Base-by-base conservation (phyloP, 208 protist species). In the Leishmania gerbilli region DNA sequence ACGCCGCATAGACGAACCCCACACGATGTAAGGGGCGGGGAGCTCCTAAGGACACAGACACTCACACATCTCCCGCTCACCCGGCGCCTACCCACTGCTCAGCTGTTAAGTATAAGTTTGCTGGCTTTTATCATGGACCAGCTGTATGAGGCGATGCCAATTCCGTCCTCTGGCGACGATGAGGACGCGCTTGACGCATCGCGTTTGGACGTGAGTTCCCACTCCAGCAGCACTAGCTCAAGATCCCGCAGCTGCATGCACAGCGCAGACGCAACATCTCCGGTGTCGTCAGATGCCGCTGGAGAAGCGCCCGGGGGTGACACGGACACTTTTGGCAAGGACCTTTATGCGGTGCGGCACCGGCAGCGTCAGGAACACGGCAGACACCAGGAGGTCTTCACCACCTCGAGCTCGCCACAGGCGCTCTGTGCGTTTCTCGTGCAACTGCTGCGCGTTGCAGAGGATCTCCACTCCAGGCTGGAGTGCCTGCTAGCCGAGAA, bases 121-220 rank as follows among this genome's bases (percentile, higher is more conserved):
- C 15, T 45, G 51, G 3, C n/a, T 45, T 9, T 15, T 51, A 27
- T 45, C 34, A 91, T 91, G 88, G 72, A 90, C 15, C 74, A 83
- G 58, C 80, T 87, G n/a, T 89, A 91, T 49, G 81, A 88, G 34
- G 84, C 84, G 19, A 62, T 79, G 72, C 76, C 80, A n/a, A 74
- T 85, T 15, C 83, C 77, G 60, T 65, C 64, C 53, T 80, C 64
- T 19, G 51, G 45, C 40, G 88, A 88, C 37, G 77, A 81, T 6
- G 80, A 83, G 5, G 62, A 79, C 5, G 34, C 27, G 17, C 42
- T 17, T 3, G 74, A 58, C 27, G 77, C 31, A 21, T 58, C 31
- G 3, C 71, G 62, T 47, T 74, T 89, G n/a, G 84, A 87, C 45
- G 53, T 90, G 15, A 90, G 87, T 51, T 77, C 84, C 0, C 87